Base-by-base conservation (phyloP, 2,329 filamentous ascomycete genomes). In the Drechslerella dactyloides region DNA sequence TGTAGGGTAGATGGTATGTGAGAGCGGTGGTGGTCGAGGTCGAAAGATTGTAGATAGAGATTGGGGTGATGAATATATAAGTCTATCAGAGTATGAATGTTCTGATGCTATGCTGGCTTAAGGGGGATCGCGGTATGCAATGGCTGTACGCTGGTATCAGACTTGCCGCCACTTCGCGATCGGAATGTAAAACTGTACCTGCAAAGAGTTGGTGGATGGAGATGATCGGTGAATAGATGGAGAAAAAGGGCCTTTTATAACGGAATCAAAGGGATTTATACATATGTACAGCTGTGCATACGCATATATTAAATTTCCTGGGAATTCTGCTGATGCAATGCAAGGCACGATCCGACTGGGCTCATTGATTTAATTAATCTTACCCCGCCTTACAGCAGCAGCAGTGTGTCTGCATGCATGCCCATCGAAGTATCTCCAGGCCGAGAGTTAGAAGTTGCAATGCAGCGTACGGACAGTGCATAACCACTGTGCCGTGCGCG, bases 301-400 rank as follows among this genome's bases (percentile, higher is more conserved):
- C 8, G 5, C 15, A 15, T 42, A 4, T 42, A 42, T 42, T 42
- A 42, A 4, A 15, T 17, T 62, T 58, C 42, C 33, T 42, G 51
- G 30, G 50, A 69, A 33, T 33, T 33, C 4, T 13, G 11, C 37
- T 15, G 37, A 42, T 42, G 37, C 13, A 17, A 42, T 69, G 65
- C 58, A 69, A 69, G 65, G 65, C 65, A 69, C 64, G 46, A 40
- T 46, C 19, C 53, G 57, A 40, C n/a, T 33, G 27, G 27, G 27
- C 27, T 33, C 27, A 33, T 33, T 33, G 3, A 33, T n/a, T n/a
- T n/a, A n/a, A n/a, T n/a, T n/a, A n/a, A n/a, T n/a, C n/a, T 46
- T 69, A 69, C 65, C 65, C 65, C 65, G 58, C 65, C 65, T 37
- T 63, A 54, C 44, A 35, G 65, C 40, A 48, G n/a, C n/a, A n/a